Conservation (phyloP, 1,139 yeast species). For the Lodderomyces oxycetoniae region DNA sequence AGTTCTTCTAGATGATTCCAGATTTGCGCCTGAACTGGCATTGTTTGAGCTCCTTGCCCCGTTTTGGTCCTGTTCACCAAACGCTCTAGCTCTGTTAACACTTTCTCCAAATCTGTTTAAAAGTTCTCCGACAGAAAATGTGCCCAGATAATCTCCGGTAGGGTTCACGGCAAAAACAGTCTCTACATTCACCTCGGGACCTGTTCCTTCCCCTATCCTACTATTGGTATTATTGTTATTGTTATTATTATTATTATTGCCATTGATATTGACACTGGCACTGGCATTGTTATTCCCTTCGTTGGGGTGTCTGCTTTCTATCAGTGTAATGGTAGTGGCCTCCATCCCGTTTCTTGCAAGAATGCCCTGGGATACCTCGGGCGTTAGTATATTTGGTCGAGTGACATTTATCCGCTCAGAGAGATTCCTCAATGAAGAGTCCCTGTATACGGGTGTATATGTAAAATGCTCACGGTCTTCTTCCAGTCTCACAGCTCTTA, state of each 20-base stretch:
- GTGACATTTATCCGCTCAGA: conserved; percentile 32
- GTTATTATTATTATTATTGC: not conserved
- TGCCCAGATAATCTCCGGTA: not conserved
- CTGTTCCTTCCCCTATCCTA: not conserved
- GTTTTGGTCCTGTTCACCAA: too few relatives aligned
- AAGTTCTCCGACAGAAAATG: conserved; percentile 16
- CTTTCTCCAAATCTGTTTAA: conserved; percentile 21
- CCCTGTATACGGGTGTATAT: conserved; percentile 26
- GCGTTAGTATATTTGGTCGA: conserved; percentile 37
- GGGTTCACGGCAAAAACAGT: not conserved
- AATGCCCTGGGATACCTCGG: conserved; percentile 37
- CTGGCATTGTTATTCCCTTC: conserved; percentile 1
- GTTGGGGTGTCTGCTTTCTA: conserved; percentile 9
- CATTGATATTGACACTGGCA: too few relatives aligned
- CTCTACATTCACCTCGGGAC: conserved; percentile 6
- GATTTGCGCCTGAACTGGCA: too few relatives aligned
- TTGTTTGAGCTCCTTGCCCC: too few relatives aligned
- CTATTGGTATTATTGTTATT: conserved; percentile 1
- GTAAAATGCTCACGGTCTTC: conserved; percentile 28
- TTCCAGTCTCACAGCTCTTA: conserved; percentile 23
- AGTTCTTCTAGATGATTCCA: too few relatives aligned
- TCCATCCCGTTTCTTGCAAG: conserved; percentile 29
- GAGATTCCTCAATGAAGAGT: conserved; percentile 23
- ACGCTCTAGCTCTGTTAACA: not conserved
- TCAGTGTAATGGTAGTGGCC: conserved; percentile 19